phyloP scores from a whole-genome alignment of 805 yeast genomes.

The Candida glaebosa region DNA sequence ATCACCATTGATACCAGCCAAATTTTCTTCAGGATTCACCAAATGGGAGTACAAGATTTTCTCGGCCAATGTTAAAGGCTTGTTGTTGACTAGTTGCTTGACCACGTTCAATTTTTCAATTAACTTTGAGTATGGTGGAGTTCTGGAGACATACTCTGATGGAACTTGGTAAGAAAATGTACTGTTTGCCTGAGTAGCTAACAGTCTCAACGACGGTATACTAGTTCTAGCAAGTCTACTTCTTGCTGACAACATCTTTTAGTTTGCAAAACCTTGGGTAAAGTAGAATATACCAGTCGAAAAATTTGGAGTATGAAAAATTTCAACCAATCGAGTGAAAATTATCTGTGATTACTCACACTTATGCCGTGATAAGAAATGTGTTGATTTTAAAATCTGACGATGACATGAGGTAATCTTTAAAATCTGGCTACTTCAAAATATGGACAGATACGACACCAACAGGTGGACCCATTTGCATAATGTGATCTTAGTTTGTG shows the following conservation, averaged over 20 bases:
- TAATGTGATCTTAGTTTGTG: no score
- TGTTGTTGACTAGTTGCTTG: constrained; percentile 50
- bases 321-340: constrained; percentile 1
- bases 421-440: no score
- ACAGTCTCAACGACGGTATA: constrained; percentile 7
- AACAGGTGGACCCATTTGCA: no score
- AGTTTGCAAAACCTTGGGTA: neutral
- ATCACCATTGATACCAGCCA: constrained; percentile 47
- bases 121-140: constrained; percentile 86
- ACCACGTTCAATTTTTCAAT: constrained; percentile 61
- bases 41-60: constrained; percentile 91
- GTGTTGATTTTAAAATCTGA: no score
- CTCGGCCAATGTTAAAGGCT: constrained; percentile 90
- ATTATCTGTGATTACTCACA: neutral
- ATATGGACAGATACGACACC: no score
- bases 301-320: neutral
- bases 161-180: constrained; percentile 45
- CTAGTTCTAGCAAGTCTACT: constrained; percentile 3
- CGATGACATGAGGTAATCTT: neutral
- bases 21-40: constrained; percentile 81
- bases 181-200: constrained; percentile 25
- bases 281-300: neutral
- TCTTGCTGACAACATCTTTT: constrained; percentile 9
- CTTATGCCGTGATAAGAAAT: neutral
- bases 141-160: constrained; percentile 57